Conservation (phyloP, 805 yeast genomes). For the Saccharomycodes ludwigii region DNA sequence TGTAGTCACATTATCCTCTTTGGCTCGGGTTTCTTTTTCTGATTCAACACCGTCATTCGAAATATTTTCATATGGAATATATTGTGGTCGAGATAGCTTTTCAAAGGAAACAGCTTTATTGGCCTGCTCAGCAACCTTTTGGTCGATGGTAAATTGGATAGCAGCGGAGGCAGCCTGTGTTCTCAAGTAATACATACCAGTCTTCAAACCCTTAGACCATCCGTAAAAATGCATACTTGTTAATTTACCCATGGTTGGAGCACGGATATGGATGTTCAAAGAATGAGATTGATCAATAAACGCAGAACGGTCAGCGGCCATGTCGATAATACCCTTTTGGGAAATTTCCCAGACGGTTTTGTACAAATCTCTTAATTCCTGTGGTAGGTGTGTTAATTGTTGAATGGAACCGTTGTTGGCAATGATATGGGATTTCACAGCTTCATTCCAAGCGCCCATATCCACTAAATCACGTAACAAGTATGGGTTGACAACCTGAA, state of each 20-base stretch:
- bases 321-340: slow-evolving; percentile 71
- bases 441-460: slow-evolving; percentile 71
- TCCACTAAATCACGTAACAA: slow-evolving; percentile 71
- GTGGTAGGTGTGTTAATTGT: slow-evolving; percentile 59
- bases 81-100: slow-evolving; percentile 27
- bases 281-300: slow-evolving; percentile 89
- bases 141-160: slow-evolving; percentile 75
- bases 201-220: slow-evolving; percentile 96
- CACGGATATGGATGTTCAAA: slow-evolving; percentile 74
- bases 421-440: slow-evolving; percentile 67
- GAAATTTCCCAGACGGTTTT: slow-evolving; percentile 96
- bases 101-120: slow-evolving; percentile 34
- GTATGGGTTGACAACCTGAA: slow-evolving; percentile 83
- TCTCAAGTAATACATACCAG: slow-evolving; percentile 96
- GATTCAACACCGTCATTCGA: slow-evolving; percentile 8
- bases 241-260: slow-evolving; percentile 92
- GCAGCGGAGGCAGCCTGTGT: slow-evolving; percentile 97
- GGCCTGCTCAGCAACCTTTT: slow-evolving; percentile 90
- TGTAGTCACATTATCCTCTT: slow-evolving; percentile 4
- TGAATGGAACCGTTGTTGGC: slow-evolving; percentile 80
- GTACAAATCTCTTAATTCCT: slow-evolving; percentile 62
- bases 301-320: slow-evolving; percentile 73
- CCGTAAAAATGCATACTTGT: slow-evolving; percentile 98
- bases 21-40: slow-evolving; percentile 9
- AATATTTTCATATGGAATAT: slow-evolving; percentile 17